phyloP scores from a whole-genome alignment of 2,329 filamentous ascomycete genomes.

The Orbilia javanica region DNA sequence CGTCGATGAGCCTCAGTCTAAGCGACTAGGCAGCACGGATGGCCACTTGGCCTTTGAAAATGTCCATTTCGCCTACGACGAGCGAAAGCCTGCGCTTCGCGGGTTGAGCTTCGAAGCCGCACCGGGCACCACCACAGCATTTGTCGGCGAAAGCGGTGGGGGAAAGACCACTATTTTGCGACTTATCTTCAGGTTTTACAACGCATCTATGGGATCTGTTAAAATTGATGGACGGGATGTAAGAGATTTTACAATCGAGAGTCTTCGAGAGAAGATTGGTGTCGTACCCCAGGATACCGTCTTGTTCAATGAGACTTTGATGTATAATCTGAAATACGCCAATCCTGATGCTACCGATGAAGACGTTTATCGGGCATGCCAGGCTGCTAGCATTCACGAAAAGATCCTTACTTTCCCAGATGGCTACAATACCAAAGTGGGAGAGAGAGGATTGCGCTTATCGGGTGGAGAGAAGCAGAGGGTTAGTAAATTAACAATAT shows the following conservation, averaged over 20 bases:
- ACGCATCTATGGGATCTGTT: slow-evolving; percentile 82
- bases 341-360: slow-evolving; percentile 84
- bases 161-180: slow-evolving; percentile 98
- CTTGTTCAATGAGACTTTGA: slow-evolving; percentile 91
- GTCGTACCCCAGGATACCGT: slow-evolving; percentile 98
- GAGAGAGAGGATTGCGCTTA: slow-evolving; percentile 85
- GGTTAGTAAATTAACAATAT: slow-evolving; percentile 4
- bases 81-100: slow-evolving; percentile 84
- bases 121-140: slow-evolving; percentile 92
- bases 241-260: slow-evolving; percentile 89
- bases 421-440: slow-evolving; percentile 88
- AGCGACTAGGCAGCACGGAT: slow-evolving; percentile 75
- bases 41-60: slow-evolving; percentile 89
- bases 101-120: slow-evolving; percentile 86
- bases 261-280: slow-evolving; percentile 88
- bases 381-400: slow-evolving; percentile 90
- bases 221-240: slow-evolving; percentile 87
- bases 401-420: slow-evolving; percentile 91
- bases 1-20: slow-evolving; percentile 78
- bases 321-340: slow-evolving; percentile 95
- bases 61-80: slow-evolving; percentile 91
- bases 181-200: slow-evolving; percentile 96
- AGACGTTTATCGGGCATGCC: slow-evolving; percentile 83
- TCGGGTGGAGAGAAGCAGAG: slow-evolving; percentile 94
- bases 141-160: slow-evolving; percentile 95